A percentile compares a stretch with the other conserved stretches of the same genome.
phyloP scores from a whole-genome alignment of 768 basidiomycete genomes.

The Naganishia friedmannii region DNA sequence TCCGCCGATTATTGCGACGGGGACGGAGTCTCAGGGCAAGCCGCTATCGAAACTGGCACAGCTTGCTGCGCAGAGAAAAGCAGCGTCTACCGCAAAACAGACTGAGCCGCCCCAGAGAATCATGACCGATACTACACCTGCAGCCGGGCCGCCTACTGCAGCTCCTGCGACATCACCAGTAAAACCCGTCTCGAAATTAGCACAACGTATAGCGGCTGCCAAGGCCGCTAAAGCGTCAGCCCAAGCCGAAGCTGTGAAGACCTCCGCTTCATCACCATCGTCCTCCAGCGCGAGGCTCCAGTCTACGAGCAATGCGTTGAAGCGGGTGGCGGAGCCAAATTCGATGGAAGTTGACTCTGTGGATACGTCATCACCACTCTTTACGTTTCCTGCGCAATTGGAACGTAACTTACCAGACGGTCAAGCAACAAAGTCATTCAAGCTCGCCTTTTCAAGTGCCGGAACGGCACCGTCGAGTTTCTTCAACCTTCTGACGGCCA shows the following conservation, averaged over 20 bases:
- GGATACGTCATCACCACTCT: conserved; percentile 30
- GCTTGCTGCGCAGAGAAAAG: conserved; percentile 48
- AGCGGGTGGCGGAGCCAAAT: background rate
- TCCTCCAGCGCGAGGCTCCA: background rate
- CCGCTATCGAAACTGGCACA: conserved; percentile 51
- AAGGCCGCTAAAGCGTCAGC: conserved; percentile 40
- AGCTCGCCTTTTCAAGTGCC: background rate
- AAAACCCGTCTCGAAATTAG: conserved; percentile 54
- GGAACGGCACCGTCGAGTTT: conserved; percentile 34
- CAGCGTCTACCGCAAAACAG: conserved; percentile 35
- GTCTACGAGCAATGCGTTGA: background rate
- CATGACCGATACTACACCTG: background rate
- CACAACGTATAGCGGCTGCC: conserved; percentile 49
- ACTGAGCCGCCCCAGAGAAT: conserved; percentile 15
- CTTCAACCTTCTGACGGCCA: conserved; percentile 42
- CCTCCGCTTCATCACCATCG: background rate
- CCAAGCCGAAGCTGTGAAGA: conserved; percentile 8
- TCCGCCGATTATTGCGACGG: conserved; percentile 9
- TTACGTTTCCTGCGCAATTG: conserved; percentile 23
- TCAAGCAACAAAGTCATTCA: background rate
- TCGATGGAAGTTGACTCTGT: conserved; percentile 19
- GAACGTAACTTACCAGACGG: background rate
- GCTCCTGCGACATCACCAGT: background rate
- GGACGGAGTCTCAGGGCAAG: conserved; percentile 30
- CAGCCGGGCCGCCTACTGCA: background rate